Evolutionary conservation across 225 moss, liverwort and hornwort species (phyloP), one percentile per base, ranked within the genome.

Genomic region (Antitrichia curtipendula): DNA sequence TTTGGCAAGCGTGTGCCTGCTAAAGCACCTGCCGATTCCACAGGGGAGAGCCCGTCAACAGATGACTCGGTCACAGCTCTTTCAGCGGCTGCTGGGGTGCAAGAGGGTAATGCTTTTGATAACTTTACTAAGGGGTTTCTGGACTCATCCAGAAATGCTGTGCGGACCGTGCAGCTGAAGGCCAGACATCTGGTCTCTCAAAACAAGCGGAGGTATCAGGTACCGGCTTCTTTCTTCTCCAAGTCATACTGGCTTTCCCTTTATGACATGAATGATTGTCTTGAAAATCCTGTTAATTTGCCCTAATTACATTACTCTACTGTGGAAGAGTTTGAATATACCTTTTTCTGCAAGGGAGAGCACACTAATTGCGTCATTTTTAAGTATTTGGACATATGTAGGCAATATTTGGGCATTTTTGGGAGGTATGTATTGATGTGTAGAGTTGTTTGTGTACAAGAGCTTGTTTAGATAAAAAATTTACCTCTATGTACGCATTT

Each of bases 141-240:
- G 36, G 96, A 91, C 90, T 93, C 95, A 24, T 97, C 97, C 41
- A 91, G 95, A 86, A 97, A 96, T 88, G 99, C 99, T 65, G 99
- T 99, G 71, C 96, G 96, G 90, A 92, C 91, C 41, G 99, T 99
- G 11, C 99, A 99, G 89, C 92, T 96, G 59, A 97, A 95, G 91
- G 99, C 99, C 41, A 90, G 99, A 81, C 96, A 99, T 84, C 93
- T 99, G 90, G 99, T 99, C 31, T 99, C 99, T 54, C 99, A 99
- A 87, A 99, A 99, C 94, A 99, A 99, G 94, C 95, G 99, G 89
- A 95, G 99, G 89, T 99, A 99, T 70, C 99, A 99, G 99, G 98
- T 98, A 95, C 64, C 65, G 64, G 16, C 53, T 56, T 65, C 54
- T 65, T 86, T 66, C 32, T 87, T 43, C 45, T 34, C 64, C 36